A percentile compares a stretch with the other conserved stretches of the same genome.
Conservation (phyloP, 2,329 filamentous ascomycete genomes). For the Bipolaris cookei region DNA sequence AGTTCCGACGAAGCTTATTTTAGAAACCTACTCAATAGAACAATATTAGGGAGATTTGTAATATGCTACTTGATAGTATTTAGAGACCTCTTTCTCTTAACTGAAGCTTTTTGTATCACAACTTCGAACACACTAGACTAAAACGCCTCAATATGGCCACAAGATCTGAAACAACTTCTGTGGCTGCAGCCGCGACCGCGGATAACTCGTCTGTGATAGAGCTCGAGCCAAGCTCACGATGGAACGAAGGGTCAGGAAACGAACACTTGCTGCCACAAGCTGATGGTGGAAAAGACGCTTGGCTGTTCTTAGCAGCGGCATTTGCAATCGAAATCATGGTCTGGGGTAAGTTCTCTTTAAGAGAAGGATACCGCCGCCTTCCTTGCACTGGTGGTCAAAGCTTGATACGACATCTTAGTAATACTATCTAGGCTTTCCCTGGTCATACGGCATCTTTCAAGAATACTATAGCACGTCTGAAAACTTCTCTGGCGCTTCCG, state of each 20-base stretch:
- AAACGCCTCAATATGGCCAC: neutral
- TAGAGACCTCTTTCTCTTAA: neutral
- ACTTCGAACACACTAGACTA: neutral
- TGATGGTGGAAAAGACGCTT: conserved; percentile 60
- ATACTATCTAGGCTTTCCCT: conserved; percentile 64
- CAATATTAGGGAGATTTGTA: neutral
- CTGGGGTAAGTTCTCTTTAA: conserved; percentile 47
- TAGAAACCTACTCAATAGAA: neutral
- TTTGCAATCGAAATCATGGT: conserved; percentile 60
- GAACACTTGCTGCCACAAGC: conserved; percentile 50
- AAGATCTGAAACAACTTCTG: conserved; percentile 1
- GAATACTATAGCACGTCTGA: conserved; percentile 68
- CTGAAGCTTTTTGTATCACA: neutral
- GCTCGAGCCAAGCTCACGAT: conserved; percentile 8
- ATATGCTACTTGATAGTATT: neutral
- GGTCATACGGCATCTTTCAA: conserved; percentile 74
- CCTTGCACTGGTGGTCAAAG: neutral
- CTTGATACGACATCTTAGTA: neutral
- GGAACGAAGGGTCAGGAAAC: conserved; percentile 11
- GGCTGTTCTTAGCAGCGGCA: conserved; percentile 58
- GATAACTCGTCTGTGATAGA: conserved; percentile 8
- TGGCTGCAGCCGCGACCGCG: neutral
- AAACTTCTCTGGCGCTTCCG: conserved; percentile 61
- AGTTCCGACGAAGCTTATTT: neutral
- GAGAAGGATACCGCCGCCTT: neutral